Evolutionary conservation across 768 basidiomycete genomes (phyloP), one percentile per base, ranked within the genome.

Genomic region (Xerocomus potaroensis): DNA sequence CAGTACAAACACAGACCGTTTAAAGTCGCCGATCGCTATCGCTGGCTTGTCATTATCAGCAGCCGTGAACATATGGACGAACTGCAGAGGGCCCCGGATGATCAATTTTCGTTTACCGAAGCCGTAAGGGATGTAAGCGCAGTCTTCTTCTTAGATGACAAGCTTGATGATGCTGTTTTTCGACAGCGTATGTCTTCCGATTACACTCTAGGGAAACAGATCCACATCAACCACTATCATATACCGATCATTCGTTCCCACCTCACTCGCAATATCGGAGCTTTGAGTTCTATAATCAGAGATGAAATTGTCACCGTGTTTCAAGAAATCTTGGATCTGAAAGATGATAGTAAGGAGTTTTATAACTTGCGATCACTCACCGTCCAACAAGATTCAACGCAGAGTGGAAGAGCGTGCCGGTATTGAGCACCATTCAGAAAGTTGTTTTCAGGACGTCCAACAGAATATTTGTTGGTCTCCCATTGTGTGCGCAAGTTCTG

Each of bases 391-490:
- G 2, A 10, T 3, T n/a, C n/a, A 19, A 14, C 30, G 75, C 73
- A 72, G 19, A 72, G 19, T 78, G 76, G 77, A 57, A 57, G 6
- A 52, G 51, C 3, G 44, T 74, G 7, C 55, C 58, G 0, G 64
- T 53, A 1, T 23, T 66, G 5, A 52, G 63, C 2, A 55, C 50
- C 0, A 50, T 68, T 14, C 63, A 56, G 43, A 50, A 63, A 19
- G 57, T 79, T 21, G 56, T 79, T 4, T 63, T 67, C 24, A 68
- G 74, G 29, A 58, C 65, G 2, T 72, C 60, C 41, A 77, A 74
- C 51, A 69, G 79, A 11, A 40, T 70, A 0, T 74, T 80, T 42
- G 71, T 80, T 5, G 79, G 78, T 0, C 57, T 69, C 27, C 75
- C 76, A 3, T 40, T 75, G 2, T 80, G 78, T 76, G 35, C 16